Percentiles rank a stretch among this genome's conserved stretches.
These are phyloP conservation scores for Lotus japonicus DNA, from an alignment of 306 rosid genomes.

Conservation along the genomic window DNA sequence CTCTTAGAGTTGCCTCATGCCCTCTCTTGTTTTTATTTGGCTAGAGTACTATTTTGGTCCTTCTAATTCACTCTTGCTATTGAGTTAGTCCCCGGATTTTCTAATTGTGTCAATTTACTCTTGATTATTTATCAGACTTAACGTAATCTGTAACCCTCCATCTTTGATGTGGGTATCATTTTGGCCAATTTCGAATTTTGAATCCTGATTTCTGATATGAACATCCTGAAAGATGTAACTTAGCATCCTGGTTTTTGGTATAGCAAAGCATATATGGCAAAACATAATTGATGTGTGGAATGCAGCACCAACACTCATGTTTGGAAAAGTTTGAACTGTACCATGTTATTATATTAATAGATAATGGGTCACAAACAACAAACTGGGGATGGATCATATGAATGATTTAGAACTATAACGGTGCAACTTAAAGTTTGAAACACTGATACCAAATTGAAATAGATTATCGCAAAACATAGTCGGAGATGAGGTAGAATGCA, in stretches of 20 bases:
- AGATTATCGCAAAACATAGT: not conserved
- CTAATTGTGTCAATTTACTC: not conserved
- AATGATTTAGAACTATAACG: not conserved
- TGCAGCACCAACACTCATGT: not conserved
- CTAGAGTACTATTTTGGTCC: slow-evolving; percentile 4
- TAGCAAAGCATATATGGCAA: not conserved
- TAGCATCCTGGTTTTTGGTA: not conserved
- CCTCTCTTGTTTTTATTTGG: not conserved
- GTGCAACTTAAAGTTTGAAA: not conserved
- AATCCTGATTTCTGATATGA: not conserved
- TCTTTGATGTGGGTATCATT: slow-evolving; percentile 1
- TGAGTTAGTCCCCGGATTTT: not conserved
- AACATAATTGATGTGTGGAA: not conserved
- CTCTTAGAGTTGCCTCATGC: not conserved
- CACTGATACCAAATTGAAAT: not conserved
- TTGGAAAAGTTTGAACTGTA: not conserved
- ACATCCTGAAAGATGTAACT: slow-evolving; percentile 1
- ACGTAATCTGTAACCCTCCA: not conserved
- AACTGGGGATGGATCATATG: not conserved
- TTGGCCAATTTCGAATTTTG: not conserved
- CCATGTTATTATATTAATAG: not conserved
- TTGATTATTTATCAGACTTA: not conserved
- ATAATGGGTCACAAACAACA: slow-evolving; percentile 2
- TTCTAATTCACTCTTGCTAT: slow-evolving; percentile 3
- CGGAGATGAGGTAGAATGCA: slow-evolving; percentile 14